These are phyloP conservation scores for Wickerhamomyces strasburgensis DNA, from an alignment of 805 yeast genomes.

Conservation along the genomic window DNA sequence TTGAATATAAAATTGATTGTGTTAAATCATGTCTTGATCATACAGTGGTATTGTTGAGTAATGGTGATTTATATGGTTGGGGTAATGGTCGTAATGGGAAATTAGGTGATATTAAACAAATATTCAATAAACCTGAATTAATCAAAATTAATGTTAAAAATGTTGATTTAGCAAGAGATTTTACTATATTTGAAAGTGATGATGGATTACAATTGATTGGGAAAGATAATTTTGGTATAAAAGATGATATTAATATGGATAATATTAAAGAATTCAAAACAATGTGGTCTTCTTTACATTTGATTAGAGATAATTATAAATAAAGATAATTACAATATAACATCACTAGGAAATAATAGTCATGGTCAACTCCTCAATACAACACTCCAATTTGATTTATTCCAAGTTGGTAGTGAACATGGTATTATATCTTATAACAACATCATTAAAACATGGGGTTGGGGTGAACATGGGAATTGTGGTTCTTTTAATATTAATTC, in stretches of 20 bases:
- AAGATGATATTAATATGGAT: not conserved
- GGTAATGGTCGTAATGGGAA: conserved; percentile 66
- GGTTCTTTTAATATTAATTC: conserved; percentile 37
- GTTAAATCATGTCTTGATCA: conserved; percentile 42
- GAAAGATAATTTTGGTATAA: conserved; percentile 27
- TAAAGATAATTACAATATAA: conserved; percentile 26
- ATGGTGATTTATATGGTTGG: conserved; percentile 57
- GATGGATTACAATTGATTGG: conserved; percentile 29
- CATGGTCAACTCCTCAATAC: conserved; percentile 66
- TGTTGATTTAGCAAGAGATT: conserved; percentile 51
- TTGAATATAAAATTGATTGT: conserved; percentile 7
- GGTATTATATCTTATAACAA: conserved; percentile 41
- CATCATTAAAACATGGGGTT: conserved; percentile 78
- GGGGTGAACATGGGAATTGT: conserved; percentile 99
- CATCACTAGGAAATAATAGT: conserved; percentile 68
- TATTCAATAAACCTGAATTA: conserved; percentile 15
- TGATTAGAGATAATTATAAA: no score
- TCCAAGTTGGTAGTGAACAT: conserved; percentile 81
- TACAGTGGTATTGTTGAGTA: conserved; percentile 32
- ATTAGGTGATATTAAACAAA: conserved; percentile 21
- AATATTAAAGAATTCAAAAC: conserved; percentile 29
- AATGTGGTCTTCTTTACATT: conserved; percentile 83
- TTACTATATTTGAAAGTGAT: conserved; percentile 34
- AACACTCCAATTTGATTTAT: conserved; percentile 14
- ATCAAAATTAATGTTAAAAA: not conserved